Conservation (phyloP, 257 asterid species). For the Thymus quinquecostatus region DNA sequence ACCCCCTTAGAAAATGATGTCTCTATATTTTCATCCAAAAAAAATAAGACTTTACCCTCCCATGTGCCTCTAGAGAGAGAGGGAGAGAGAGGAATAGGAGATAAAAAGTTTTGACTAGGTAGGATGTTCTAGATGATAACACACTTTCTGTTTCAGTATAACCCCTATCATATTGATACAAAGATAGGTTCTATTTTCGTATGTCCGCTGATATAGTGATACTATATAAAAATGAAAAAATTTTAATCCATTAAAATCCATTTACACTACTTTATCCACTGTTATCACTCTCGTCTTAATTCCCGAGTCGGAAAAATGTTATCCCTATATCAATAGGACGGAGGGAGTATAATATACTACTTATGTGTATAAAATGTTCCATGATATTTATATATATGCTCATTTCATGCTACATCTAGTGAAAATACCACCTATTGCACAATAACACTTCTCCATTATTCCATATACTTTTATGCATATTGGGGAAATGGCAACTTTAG, state of each 20-base stretch:
- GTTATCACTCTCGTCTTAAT: no score
- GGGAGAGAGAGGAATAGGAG: not conserved
- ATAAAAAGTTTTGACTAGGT: not conserved
- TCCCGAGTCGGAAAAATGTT: no score
- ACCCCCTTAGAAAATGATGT: slow-evolving; percentile 52
- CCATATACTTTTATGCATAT: not conserved
- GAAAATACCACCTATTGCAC: not conserved
- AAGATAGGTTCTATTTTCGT: no score
- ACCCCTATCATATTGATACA: no score
- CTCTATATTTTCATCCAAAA: not conserved
- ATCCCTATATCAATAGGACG: no score
- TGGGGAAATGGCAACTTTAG: not conserved
- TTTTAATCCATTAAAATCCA: no score
- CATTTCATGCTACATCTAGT: not conserved
- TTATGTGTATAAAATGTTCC: not conserved
- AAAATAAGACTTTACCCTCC: slow-evolving; percentile 3
- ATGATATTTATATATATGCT: no score
- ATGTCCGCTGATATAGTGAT: no score
- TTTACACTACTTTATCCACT: no score
- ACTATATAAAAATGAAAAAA: no score
- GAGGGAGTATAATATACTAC: not conserved
- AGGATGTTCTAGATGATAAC: not conserved
- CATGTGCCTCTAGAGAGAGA: not conserved
- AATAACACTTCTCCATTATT: not conserved
- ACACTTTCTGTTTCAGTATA: not conserved